A percentile compares a stretch with the other conserved stretches of the same genome.
phyloP scores from a whole-genome alignment of 2,329 filamentous ascomycete species.

The Curvularia eragrostidis region DNA sequence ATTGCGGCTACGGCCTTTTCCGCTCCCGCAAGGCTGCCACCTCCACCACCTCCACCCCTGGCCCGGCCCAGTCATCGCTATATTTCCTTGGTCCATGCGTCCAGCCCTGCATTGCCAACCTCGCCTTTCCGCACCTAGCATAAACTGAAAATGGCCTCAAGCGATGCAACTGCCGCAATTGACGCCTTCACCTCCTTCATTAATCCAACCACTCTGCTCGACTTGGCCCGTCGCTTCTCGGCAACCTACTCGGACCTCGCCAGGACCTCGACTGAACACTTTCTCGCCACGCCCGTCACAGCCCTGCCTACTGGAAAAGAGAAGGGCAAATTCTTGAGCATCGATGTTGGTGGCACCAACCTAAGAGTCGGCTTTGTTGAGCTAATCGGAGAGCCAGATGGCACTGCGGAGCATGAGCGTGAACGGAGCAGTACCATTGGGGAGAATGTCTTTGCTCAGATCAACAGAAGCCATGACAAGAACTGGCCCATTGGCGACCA shows the following conservation, averaged over 20 bases:
- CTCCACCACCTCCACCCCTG: background rate
- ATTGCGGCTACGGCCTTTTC: background rate
- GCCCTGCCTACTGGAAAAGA: slow-evolving; percentile 62
- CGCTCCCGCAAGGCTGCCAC: slow-evolving; percentile 4
- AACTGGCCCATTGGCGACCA: slow-evolving; percentile 77
- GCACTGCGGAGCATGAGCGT: slow-evolving; percentile 17
- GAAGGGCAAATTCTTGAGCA: slow-evolving; percentile 63
- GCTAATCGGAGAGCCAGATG: slow-evolving; percentile 57
- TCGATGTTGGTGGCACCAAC: slow-evolving; percentile 69
- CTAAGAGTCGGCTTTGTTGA: slow-evolving; percentile 73
- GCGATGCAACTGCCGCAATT: slow-evolving; percentile 25
- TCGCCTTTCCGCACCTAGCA: slow-evolving; percentile 7
- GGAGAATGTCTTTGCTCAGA: slow-evolving; percentile 44
- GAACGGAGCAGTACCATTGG: slow-evolving; percentile 29
- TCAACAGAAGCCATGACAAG: slow-evolving; percentile 69
- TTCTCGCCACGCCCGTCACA: slow-evolving; percentile 51
- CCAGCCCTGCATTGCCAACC: slow-evolving; percentile 11
- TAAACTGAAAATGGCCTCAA: slow-evolving; percentile 27
- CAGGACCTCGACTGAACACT: slow-evolving; percentile 47
- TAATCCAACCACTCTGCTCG: slow-evolving; percentile 40
- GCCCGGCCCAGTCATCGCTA: background rate
- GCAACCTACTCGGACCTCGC: slow-evolving; percentile 46
- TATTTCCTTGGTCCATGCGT: slow-evolving; percentile 11
- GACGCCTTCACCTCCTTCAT: slow-evolving; percentile 44
- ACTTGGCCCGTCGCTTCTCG: slow-evolving; percentile 46